Base-by-base conservation (phyloP, 2,329 filamentous ascomycete species). In the Aspergillus piperis region DNA sequence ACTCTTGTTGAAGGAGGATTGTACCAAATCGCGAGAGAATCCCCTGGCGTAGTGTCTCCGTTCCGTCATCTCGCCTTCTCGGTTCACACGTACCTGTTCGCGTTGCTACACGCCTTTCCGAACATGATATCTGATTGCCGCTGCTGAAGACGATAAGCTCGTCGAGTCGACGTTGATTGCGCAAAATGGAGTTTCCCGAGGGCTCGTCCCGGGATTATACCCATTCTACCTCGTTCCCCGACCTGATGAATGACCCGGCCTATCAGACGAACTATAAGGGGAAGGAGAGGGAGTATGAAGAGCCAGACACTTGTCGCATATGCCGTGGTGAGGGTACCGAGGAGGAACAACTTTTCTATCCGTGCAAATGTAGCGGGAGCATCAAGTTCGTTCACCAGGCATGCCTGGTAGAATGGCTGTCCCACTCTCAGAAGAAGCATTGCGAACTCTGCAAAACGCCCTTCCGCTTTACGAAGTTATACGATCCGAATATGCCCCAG, bases 381-480 rank as follows among this genome's bases (percentile, higher is more conserved):
- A 99, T 99, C 80, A 97, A 96, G 80, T 96, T 90, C 72, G 95
- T 99, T 63, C 95, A 99, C 76, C 95, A 99, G 78, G 91, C 96
- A 75, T 99, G 95, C 75, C 81, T 99, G 77, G 96, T 99, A 90
- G 93, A 98, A 78, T 99, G 95, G 95, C 83, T 99, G 21, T 94
- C 92, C 53, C 96, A 99, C 77, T 98, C 95, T 1, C 93, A 99
- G 75, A 99, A 99, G 85, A 98, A 98, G 77, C 91, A 99, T 81
- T 99, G 96, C 83, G 95, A 99, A 81, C 88, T 99, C 38, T 99
- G 95, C 87, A 99, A 99, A 81, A 99, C 95, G 2, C 89, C 93
- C 0, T 99, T 98, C 73, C 90, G 92, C 62, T 99, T 99, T 81
- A 99, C 95, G 56, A 99, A 99, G 78, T 86, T 99, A 41, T 99